Conservation (phyloP, 805 yeast genomes). For the Yamadazyma ubonensis region DNA sequence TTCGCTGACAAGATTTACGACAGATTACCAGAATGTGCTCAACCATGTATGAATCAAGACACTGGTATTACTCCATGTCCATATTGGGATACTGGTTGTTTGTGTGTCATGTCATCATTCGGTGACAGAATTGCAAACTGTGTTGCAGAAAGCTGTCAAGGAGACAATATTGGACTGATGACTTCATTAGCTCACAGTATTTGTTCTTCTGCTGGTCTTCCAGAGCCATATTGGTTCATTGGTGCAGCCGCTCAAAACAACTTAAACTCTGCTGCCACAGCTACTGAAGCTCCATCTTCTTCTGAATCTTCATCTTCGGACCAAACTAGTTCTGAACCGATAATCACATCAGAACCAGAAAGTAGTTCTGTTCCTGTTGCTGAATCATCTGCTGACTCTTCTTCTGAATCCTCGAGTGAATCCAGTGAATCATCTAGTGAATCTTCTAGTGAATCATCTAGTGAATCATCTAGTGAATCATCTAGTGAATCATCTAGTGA, state of each 20-base stretch:
- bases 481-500: too few species aligned
- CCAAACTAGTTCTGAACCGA: neutral
- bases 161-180: constrained; percentile 28
- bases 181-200: constrained; percentile 29
- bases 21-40: constrained; percentile 42
- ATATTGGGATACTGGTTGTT: constrained; percentile 48
- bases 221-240: constrained; percentile 39
- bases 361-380: constrained; percentile 3
- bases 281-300: constrained; percentile 1
- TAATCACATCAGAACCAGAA: constrained; percentile 3
- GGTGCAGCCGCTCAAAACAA: constrained; percentile 24
- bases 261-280: constrained; percentile 29
- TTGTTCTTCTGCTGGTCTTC: constrained; percentile 33
- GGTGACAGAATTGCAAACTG: constrained; percentile 33
- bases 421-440: neutral
- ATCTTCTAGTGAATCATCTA: constrained; percentile 1
- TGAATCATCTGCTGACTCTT: constrained; percentile 6
- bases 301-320: constrained; percentile 3
- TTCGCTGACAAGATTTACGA: constrained; percentile 46
- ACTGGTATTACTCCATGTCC: constrained; percentile 43
- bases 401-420: constrained; percentile 1
- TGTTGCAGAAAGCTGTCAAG: constrained; percentile 36
- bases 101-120: constrained; percentile 39
- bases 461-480: too few species aligned
- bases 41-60: constrained; percentile 34